Conservation (phyloP, 2,329 filamentous ascomycete genomes). For the Cladosporium sp. region DNA sequence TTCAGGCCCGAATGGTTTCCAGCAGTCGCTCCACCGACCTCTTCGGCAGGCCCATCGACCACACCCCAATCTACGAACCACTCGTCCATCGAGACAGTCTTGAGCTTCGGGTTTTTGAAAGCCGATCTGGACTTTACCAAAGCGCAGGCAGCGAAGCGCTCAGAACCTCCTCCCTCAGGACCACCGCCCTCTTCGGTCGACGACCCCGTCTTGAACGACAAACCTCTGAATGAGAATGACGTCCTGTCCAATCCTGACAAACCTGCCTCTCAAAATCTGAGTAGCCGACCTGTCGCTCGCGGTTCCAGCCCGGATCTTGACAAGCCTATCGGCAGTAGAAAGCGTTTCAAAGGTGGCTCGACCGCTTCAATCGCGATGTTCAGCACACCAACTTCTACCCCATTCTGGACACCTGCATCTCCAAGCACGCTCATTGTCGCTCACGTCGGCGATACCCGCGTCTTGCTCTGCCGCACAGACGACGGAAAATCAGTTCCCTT, state of each 20-base stretch:
- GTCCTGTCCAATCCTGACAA: conserved; percentile 62
- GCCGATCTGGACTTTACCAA: conserved; percentile 92
- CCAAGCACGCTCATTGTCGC: conserved; percentile 78
- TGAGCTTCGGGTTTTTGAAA: conserved; percentile 88
- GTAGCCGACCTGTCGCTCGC: conserved; percentile 18
- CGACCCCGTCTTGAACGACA: conserved; percentile 64
- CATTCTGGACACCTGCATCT: conserved; percentile 90
- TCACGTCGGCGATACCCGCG: conserved; percentile 88
- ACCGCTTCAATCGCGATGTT: conserved; percentile 87
- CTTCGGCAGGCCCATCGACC: neutral
- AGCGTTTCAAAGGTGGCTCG: conserved; percentile 85
- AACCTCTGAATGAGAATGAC: conserved; percentile 77
- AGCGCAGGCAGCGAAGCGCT: conserved; percentile 73
- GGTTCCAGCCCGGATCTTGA: conserved; percentile 46
- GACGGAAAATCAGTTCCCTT: conserved; percentile 74
- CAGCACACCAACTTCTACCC: conserved; percentile 81
- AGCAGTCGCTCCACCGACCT: conserved; percentile 16
- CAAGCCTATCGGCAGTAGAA: conserved; percentile 62
- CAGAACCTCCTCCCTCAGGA: conserved; percentile 12
- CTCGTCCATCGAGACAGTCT: conserved; percentile 65
- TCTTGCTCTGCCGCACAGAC: conserved; percentile 79
- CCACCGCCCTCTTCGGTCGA: conserved; percentile 38
- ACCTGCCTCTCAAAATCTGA: conserved; percentile 33
- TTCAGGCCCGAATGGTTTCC: conserved; percentile 74
- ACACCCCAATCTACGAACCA: conserved; percentile 21